phyloP scores from a whole-genome alignment of 2,329 filamentous ascomycete genomes.

The Beauveria sp. region DNA sequence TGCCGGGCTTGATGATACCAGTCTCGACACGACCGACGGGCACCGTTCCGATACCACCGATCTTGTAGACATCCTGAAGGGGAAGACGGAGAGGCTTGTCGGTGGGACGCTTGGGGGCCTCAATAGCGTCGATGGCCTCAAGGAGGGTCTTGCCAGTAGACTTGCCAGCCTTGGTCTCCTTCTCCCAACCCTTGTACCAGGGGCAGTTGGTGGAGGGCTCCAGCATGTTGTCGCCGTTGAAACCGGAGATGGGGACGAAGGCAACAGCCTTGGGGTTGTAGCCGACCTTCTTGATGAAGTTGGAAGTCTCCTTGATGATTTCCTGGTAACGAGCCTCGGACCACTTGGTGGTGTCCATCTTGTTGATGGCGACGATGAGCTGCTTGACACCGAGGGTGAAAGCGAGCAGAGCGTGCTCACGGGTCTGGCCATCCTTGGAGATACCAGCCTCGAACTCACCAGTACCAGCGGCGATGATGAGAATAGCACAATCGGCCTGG shows the following conservation, averaged over 20 bases:
- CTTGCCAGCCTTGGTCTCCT: constrained; percentile 87
- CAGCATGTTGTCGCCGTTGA: constrained; percentile 99
- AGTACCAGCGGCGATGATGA: constrained; percentile 99
- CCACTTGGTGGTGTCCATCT: constrained; percentile 99
- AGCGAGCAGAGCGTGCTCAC: constrained; percentile 99
- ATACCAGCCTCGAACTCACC: constrained; percentile 99
- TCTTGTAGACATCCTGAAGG: constrained; percentile 99
- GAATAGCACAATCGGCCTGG: constrained; percentile 98
- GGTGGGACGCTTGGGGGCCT: constrained; percentile 83
- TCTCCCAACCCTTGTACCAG: constrained; percentile 99
- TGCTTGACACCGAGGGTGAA: constrained; percentile 99
- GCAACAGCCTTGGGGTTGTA: constrained; percentile 99
- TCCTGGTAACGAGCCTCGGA: constrained; percentile 92
- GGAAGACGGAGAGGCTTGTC: constrained; percentile 99
- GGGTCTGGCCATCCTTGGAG: constrained; percentile 99
- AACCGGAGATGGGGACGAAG: constrained; percentile 99
- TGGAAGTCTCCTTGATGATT: constrained; percentile 99
- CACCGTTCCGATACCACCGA: constrained; percentile 99
- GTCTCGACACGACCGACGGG: constrained; percentile 99
- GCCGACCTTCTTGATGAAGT: constrained; percentile 99
- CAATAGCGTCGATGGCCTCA: constrained; percentile 96
- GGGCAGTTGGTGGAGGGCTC: constrained; percentile 82
- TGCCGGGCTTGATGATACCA: constrained; percentile 82
- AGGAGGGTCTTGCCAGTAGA: constrained; percentile 92
- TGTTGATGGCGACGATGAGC: constrained; percentile 99